These are phyloP conservation scores for Firmiana major DNA, from an alignment of 345 rosid genomes.

Conservation along the genomic window DNA sequence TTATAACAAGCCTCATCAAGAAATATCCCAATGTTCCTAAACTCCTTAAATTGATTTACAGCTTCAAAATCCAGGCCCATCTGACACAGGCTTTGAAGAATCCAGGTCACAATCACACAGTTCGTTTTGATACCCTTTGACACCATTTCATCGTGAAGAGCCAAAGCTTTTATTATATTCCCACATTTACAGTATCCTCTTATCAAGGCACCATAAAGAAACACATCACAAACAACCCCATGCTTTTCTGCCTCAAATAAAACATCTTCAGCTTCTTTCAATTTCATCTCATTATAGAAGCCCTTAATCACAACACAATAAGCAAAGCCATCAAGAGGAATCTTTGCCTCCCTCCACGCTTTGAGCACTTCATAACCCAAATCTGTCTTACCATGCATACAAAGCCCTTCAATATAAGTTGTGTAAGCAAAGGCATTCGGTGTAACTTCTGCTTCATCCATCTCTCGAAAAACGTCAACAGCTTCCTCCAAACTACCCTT, in stretches of 20 bases:
- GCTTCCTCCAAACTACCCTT: constrained; percentile 53
- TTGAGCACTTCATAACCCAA: constrained; percentile 39
- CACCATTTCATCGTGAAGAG: constrained; percentile 40
- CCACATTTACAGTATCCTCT: constrained; percentile 39
- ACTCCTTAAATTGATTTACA: constrained; percentile 33
- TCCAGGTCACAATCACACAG: constrained; percentile 43
- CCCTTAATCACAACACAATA: constrained; percentile 48
- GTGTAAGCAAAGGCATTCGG: constrained; percentile 43
- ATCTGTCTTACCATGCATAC: constrained; percentile 38
- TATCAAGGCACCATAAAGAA: constrained; percentile 44
- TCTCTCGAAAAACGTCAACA: constrained; percentile 29
- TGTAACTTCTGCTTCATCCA: constrained; percentile 42
- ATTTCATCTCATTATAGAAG: constrained; percentile 54
- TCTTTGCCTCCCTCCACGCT: constrained; percentile 17
- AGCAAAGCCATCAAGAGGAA: constrained; percentile 39
- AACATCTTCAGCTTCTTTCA: constrained; percentile 44
- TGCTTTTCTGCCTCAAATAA: constrained; percentile 42
- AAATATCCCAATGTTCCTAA: constrained; percentile 34
- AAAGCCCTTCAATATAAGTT: constrained; percentile 64
- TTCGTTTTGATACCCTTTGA: constrained; percentile 51
- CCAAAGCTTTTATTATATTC: constrained; percentile 43
- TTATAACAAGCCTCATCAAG: constrained; percentile 57
- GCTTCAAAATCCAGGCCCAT: constrained; percentile 35
- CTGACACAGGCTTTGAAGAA: constrained; percentile 58
- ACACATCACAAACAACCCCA: constrained; percentile 43